A percentile compares a stretch with the other conserved stretches of the same genome.
These are phyloP conservation scores for Acanthamoeba castellanii DNA, from an alignment of 208 protist genomes.

Conservation along the genomic window DNA sequence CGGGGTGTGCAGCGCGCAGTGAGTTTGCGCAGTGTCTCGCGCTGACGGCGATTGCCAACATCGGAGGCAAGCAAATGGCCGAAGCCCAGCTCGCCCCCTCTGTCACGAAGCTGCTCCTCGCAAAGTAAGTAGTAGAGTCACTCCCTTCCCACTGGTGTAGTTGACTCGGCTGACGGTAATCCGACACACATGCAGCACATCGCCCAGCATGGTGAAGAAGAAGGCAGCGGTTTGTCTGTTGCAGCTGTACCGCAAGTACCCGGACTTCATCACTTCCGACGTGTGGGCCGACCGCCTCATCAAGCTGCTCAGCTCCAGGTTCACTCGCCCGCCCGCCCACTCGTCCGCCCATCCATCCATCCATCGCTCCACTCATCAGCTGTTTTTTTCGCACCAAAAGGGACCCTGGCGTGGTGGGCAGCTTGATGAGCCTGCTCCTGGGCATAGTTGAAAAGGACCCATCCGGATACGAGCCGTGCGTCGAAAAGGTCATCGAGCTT, in stretches of 20 bases:
- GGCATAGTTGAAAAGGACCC: conserved; percentile 91
- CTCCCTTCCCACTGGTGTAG: background rate
- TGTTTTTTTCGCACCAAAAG: background rate
- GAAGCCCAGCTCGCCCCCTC: conserved; percentile 95
- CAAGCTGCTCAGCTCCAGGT: conserved; percentile 89
- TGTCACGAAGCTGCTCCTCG: conserved; percentile 96
- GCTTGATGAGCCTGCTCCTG: conserved; percentile 94
- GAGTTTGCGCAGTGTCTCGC: conserved; percentile 96
- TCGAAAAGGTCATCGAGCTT: conserved; percentile 91
- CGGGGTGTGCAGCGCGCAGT: conserved; percentile 77
- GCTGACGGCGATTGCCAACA: conserved; percentile 97
- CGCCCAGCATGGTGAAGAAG: conserved; percentile 95
- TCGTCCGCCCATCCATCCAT: background rate
- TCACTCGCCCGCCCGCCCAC: background rate
- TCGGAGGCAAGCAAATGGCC: conserved; percentile 97
- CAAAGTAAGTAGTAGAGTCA: conserved; percentile 2
- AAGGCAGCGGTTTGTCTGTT: conserved; percentile 98
- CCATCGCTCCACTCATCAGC: background rate
- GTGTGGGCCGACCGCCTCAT: conserved; percentile 91
- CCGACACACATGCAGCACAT: conserved; percentile 77
- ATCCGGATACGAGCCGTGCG: conserved; percentile 87
- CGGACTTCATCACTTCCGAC: conserved; percentile 88
- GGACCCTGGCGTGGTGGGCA: conserved; percentile 95
- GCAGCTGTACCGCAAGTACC: conserved; percentile 96
- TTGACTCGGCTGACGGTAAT: background rate